phyloP scores from a whole-genome alignment of 345 rosid genomes.

The Rhizophora mangle region DNA sequence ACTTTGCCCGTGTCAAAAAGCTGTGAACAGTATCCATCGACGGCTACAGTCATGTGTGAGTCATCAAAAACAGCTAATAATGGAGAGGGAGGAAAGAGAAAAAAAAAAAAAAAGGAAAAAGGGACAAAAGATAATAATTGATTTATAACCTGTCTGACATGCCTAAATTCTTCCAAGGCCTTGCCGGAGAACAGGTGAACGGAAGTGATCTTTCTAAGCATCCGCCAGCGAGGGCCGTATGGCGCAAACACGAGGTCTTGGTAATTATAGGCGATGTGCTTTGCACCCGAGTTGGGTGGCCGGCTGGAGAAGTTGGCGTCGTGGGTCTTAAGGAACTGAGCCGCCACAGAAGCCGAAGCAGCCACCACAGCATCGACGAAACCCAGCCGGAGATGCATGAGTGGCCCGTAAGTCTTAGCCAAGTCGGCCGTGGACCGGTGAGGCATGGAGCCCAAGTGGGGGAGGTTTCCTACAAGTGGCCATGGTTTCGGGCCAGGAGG shows the following conservation, averaged over 20 bases:
- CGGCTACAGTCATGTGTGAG: no score
- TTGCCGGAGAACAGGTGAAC: slow-evolving; percentile 85
- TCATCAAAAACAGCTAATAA: no score
- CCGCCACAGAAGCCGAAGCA: slow-evolving; percentile 77
- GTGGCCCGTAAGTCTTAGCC: slow-evolving; percentile 65
- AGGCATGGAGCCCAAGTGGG: slow-evolving; percentile 72
- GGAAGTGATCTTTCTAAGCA: slow-evolving; percentile 75
- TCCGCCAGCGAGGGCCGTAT: slow-evolving; percentile 82
- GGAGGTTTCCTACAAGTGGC: slow-evolving; percentile 88
- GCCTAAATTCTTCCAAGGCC: slow-evolving; percentile 73
- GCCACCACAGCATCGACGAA: slow-evolving; percentile 75
- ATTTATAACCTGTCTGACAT: slow-evolving; percentile 61
- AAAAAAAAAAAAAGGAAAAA: background rate
- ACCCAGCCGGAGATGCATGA: slow-evolving; percentile 75
- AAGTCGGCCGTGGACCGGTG: slow-evolving; percentile 63
- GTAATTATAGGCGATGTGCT: slow-evolving; percentile 78
- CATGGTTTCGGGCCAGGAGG: slow-evolving; percentile 92
- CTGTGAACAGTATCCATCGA: no score
- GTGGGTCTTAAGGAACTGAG: slow-evolving; percentile 68
- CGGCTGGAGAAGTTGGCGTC: slow-evolving; percentile 87
- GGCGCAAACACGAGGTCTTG: slow-evolving; percentile 95
- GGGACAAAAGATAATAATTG: background rate
- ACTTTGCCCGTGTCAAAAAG: no score
- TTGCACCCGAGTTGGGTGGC: slow-evolving; percentile 92
- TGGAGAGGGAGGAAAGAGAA: no score